Evolutionary conservation across 1,284 basidiomycete species (phyloP).

Genomic region (Sutorius eximius): DNA sequence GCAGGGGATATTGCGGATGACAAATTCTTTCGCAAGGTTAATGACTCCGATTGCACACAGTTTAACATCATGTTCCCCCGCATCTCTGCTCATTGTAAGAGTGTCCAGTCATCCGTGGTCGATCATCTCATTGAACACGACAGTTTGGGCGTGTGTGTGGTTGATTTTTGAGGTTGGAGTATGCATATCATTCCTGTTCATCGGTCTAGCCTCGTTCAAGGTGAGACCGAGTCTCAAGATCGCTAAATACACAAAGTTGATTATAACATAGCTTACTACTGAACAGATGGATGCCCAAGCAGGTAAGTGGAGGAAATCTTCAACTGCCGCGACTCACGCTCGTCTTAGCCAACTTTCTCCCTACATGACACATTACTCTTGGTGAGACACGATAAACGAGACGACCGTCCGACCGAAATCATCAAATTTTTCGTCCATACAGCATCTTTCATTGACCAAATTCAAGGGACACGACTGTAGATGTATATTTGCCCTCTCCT

Average conservation of each 20-base stretch:
- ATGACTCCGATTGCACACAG: slow-evolving; percentile 81
- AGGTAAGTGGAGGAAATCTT: slow-evolving; percentile 38
- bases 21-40: slow-evolving; percentile 81
- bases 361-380: slow-evolving; percentile 23
- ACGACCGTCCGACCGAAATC: neutral
- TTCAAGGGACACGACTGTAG: slow-evolving; percentile 19
- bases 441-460: slow-evolving; percentile 14
- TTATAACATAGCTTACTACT: slow-evolving; percentile 42
- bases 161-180: slow-evolving; percentile 67
- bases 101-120: neutral
- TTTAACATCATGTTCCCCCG: slow-evolving; percentile 68
- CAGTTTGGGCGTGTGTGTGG: slow-evolving; percentile 78
- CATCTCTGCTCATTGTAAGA: slow-evolving; percentile 62
- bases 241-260: slow-evolving; percentile 9
- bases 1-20: slow-evolving; percentile 84
- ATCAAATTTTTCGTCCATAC: slow-evolving; percentile 4
- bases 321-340: slow-evolving; percentile 14
- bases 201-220: slow-evolving; percentile 77
- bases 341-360: slow-evolving; percentile 41
- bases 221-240: slow-evolving; percentile 33
- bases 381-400: slow-evolving; percentile 4
- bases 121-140: slow-evolving; percentile 5
- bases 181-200: slow-evolving; percentile 66
- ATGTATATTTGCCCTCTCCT: slow-evolving; percentile 30
- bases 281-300: slow-evolving; percentile 59